Evolutionary conservation across 2,329 filamentous ascomycete species (phyloP).

Genomic region (Xylariaceae sp.): DNA sequence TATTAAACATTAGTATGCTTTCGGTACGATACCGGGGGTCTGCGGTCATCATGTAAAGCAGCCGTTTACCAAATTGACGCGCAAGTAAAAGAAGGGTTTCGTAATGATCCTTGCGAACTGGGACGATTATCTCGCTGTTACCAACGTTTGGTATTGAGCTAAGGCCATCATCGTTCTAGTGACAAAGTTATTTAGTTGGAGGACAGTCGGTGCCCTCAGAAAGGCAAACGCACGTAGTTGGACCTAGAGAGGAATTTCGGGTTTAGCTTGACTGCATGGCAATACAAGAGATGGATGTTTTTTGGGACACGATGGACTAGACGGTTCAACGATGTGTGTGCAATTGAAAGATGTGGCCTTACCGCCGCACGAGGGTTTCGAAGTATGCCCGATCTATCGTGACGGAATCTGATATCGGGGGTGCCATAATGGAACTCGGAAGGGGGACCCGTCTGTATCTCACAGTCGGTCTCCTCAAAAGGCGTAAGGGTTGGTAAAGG

Average conservation of each 20-base stretch:
- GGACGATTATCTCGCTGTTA: constrained; percentile 40
- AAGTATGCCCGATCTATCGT: constrained; percentile 57
- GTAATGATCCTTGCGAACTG: constrained; percentile 54
- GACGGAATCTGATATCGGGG: constrained; percentile 34
- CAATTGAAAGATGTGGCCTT: constrained; percentile 26
- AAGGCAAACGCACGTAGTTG: constrained; percentile 26
- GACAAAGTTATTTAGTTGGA: constrained; percentile 17
- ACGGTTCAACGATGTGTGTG: neutral
- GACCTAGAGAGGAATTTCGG: constrained; percentile 21
- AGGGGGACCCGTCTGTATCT: neutral
- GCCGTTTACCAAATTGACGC: constrained; percentile 49
- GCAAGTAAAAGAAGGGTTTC: constrained; percentile 48
- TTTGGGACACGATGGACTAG: neutral
- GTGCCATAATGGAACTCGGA: constrained; percentile 22
- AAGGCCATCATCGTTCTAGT: constrained; percentile 17
- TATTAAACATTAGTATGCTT: constrained; percentile 23
- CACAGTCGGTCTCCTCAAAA: neutral
- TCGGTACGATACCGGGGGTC: neutral
- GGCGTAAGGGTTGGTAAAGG: neutral
- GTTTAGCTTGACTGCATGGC: constrained; percentile 15
- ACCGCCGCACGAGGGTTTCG: constrained; percentile 58
- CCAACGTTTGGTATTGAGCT: constrained; percentile 23
- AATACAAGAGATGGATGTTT: neutral
- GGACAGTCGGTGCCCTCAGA: neutral
- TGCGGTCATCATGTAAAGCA: neutral